Evolutionary conservation across 345 rosid species (phyloP).

Genomic region (Sonneratia alba): DNA sequence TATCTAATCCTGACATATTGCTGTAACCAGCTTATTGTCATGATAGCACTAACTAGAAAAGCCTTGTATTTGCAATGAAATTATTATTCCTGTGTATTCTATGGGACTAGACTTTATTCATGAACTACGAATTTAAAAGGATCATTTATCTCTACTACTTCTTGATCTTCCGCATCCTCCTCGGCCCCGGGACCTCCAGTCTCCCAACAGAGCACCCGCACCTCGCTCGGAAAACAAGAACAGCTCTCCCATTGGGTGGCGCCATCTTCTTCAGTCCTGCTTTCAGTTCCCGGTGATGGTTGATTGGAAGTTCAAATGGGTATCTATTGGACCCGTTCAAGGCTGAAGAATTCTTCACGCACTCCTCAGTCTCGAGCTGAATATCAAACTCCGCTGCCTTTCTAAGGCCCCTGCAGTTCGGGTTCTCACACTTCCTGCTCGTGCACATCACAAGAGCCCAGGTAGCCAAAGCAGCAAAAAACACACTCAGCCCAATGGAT

Average conservation of each 20-base stretch:
- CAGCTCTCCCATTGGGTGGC: conserved; percentile 22
- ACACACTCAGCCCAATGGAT: conserved; percentile 53
- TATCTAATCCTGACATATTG: neutral
- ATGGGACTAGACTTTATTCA: neutral
- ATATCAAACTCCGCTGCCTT: conserved; percentile 81
- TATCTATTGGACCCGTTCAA: conserved; percentile 42
- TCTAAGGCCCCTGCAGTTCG: conserved; percentile 72
- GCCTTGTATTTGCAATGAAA: neutral
- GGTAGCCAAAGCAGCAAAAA: conserved; percentile 47
- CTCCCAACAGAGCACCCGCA: conserved; percentile 54
- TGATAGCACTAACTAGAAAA: neutral
- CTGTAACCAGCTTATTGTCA: neutral
- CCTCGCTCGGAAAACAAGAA: conserved; percentile 18
- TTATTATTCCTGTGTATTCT: neutral
- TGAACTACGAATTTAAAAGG: neutral
- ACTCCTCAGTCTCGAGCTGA: conserved; percentile 84
- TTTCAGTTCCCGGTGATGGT: conserved; percentile 15
- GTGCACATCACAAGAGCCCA: conserved; percentile 54
- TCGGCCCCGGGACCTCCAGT: conserved; percentile 77
- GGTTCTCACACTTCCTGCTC: conserved; percentile 65
- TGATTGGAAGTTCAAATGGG: conserved; percentile 44
- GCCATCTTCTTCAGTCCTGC: conserved; percentile 22
- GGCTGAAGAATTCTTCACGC: conserved; percentile 47
- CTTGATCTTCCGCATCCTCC: conserved; percentile 72
- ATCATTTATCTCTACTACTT: conserved; percentile 29